phyloP scores from a whole-genome alignment of 306 rosid genomes.

The Begonia fuchsioides region DNA sequence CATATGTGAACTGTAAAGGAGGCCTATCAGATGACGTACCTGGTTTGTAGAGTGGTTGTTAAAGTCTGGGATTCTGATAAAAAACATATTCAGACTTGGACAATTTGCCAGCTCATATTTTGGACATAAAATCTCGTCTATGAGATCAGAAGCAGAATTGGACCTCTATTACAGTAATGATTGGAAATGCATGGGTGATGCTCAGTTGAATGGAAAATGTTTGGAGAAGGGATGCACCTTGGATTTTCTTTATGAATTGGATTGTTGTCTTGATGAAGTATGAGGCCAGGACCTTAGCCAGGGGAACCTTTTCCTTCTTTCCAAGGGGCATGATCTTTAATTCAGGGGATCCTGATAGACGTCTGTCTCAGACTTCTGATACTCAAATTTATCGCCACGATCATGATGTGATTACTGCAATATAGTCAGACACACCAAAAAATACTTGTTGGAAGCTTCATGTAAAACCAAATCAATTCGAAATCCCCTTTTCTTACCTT shows the following conservation, averaged over 20 bases:
- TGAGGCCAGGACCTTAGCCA: not conserved
- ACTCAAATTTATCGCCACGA: not conserved
- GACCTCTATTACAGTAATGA: not conserved
- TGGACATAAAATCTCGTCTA: too few relatives aligned
- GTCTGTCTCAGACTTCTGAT: not conserved
- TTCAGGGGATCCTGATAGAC: too few relatives aligned
- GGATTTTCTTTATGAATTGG: not conserved
- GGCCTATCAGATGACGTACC: too few relatives aligned
- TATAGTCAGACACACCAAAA: not conserved
- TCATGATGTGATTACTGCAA: not conserved
- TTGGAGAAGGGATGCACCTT: not conserved
- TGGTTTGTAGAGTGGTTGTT: not conserved
- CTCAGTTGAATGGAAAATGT: not conserved
- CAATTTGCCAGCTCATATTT: too few relatives aligned
- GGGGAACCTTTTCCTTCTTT: not conserved
- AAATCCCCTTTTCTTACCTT: not conserved
- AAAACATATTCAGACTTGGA: too few relatives aligned
- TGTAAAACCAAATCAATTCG: not conserved
- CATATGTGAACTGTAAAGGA: too few relatives aligned
- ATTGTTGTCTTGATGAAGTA: not conserved
- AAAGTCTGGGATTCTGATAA: too few relatives aligned
- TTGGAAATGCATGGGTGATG: not conserved
- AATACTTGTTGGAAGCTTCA: not conserved
- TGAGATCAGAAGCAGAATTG: not conserved
- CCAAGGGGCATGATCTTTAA: not conserved